Conservation (phyloP, 2,329 filamentous ascomycete genomes). For the Aureobasidium sp. region DNA sequence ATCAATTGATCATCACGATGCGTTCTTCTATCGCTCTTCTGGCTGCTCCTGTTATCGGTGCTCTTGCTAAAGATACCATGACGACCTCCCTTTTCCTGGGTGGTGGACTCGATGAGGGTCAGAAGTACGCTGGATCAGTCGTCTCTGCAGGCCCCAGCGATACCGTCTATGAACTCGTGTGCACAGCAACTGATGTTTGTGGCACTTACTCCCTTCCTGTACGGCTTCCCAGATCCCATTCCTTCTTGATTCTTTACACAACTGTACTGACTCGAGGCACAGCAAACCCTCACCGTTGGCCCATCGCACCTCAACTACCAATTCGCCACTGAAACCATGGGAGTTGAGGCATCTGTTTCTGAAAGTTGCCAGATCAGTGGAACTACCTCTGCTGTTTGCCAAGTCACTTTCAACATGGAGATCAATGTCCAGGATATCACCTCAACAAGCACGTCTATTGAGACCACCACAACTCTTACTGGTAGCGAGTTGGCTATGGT, state of each 20-base stretch:
- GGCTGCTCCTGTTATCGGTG: not conserved
- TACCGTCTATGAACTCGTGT: not conserved
- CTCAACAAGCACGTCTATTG: not conserved
- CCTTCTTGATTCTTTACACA: not conserved
- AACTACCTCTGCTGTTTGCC: not conserved
- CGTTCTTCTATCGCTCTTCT: slow-evolving; percentile 7
- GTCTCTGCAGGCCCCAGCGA: not conserved
- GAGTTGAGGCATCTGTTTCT: not conserved
- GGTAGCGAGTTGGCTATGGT: not conserved
- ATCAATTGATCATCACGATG: not conserved
- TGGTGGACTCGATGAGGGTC: not conserved
- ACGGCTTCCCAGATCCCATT: not conserved
- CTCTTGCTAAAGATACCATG: not conserved
- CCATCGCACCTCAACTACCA: not conserved
- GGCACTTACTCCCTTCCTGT: not conserved
- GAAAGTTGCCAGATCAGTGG: not conserved
- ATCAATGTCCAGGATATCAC: not conserved
- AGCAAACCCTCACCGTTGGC: not conserved
- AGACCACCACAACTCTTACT: not conserved
- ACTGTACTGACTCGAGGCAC: not conserved
- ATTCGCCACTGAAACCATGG: not conserved
- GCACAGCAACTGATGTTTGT: not conserved
- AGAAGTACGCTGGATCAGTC: not conserved
- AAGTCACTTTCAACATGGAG: not conserved
- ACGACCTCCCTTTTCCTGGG: not conserved